A percentile compares a stretch with the other conserved stretches of the same genome.
Evolutionary conservation across 345 rosid genomes (phyloP).

Genomic region (Eutrema heterophyllum): DNA sequence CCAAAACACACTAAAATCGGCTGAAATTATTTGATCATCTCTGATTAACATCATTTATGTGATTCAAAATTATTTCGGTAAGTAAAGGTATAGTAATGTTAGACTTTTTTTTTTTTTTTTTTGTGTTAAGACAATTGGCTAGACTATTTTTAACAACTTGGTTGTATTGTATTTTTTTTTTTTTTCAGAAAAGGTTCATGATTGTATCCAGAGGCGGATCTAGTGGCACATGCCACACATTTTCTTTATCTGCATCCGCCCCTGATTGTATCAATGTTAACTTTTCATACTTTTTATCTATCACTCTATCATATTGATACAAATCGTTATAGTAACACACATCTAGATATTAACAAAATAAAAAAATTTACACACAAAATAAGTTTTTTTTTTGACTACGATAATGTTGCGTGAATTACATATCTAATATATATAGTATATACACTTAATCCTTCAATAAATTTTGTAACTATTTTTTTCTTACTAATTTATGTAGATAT

Average conservation of each 20-base stretch:
- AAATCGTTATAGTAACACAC: not conserved
- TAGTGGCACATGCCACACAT: too few species aligned
- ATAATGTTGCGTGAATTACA: not conserved
- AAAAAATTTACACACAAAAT: too few species aligned
- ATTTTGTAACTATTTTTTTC: not conserved
- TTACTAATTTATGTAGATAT: not conserved
- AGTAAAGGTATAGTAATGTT: not conserved
- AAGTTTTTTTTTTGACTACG: too few species aligned
- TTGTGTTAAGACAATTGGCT: not conserved
- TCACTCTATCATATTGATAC: not conserved
- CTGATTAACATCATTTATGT: not conserved
- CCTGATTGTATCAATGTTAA: not conserved
- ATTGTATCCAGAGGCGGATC: too few species aligned
- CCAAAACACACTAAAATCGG: conserved; percentile 27
- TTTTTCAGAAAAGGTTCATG: too few species aligned
- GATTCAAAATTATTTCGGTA: not conserved
- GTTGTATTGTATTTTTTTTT: not conserved
- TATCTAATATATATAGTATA: not conserved
- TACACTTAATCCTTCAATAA: not conserved
- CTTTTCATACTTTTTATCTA: not conserved
- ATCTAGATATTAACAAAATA: too few species aligned
- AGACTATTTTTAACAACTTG: not conserved
- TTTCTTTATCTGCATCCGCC: too few species aligned
- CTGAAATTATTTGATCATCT: conserved; percentile 1
- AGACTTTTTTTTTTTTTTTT: not conserved